Conservation (phyloP, 1,284 basidiomycete genomes). For the Butyriboletus appendiculatus region DNA sequence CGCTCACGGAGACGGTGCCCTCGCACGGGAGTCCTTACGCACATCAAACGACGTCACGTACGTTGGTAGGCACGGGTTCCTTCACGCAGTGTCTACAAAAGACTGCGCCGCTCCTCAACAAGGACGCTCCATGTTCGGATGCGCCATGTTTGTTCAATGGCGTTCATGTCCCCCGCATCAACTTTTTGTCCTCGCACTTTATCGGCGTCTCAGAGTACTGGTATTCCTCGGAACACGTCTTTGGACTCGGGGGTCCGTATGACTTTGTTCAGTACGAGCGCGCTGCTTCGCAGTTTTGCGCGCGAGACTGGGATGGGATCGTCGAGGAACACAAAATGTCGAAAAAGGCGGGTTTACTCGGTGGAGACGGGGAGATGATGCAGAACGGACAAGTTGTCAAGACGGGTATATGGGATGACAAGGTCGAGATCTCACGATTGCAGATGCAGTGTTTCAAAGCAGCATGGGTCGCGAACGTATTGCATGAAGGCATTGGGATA, state of each 20-base stretch:
- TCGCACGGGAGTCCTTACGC: slow-evolving; percentile 42
- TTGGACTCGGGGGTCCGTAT: slow-evolving; percentile 92
- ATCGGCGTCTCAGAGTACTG: slow-evolving; percentile 99
- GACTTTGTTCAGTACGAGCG: slow-evolving; percentile 96
- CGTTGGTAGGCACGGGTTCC: slow-evolving; percentile 86
- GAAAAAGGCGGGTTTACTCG: slow-evolving; percentile 46
- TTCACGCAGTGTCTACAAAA: slow-evolving; percentile 82
- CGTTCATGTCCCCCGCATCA: slow-evolving; percentile 90
- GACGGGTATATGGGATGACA: slow-evolving; percentile 67
- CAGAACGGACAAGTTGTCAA: slow-evolving; percentile 59
- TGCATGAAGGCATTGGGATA: slow-evolving; percentile 96
- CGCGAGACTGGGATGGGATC: slow-evolving; percentile 78
- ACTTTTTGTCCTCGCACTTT: slow-evolving; percentile 90
- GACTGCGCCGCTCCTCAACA: slow-evolving; percentile 84
- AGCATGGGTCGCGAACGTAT: slow-evolving; percentile 95
- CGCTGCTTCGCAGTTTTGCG: slow-evolving; percentile 87
- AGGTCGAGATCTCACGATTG: slow-evolving; percentile 81
- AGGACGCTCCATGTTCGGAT: slow-evolving; percentile 80
- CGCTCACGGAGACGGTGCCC: slow-evolving; percentile 54
- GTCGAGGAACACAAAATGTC: slow-evolving; percentile 65
- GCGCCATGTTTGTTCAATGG: slow-evolving; percentile 96
- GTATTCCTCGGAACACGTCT: slow-evolving; percentile 98
- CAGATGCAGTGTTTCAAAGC: slow-evolving; percentile 99
- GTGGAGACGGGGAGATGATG: slow-evolving; percentile 58
- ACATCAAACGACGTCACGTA: slow-evolving; percentile 53